Conservation (phyloP, 805 yeast species). For the Suhomyces sp. region DNA sequence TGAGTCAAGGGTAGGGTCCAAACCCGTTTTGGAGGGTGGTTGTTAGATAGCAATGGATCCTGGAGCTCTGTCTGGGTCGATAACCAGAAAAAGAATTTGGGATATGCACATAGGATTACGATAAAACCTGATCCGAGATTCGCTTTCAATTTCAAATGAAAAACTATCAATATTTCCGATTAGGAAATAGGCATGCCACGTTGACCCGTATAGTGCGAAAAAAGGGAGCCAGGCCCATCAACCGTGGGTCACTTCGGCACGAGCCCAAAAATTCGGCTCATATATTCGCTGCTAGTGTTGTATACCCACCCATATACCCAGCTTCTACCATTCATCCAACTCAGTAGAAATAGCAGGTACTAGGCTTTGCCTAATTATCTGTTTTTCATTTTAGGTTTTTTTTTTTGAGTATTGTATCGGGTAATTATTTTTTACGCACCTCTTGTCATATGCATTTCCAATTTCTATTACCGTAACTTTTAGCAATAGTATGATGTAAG, state of each 20-base stretch:
- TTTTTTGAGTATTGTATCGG: not conserved
- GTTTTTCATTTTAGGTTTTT: not conserved
- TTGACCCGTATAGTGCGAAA: not conserved
- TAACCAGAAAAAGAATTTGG: not conserved
- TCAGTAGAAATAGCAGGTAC: not conserved
- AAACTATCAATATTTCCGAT: not conserved
- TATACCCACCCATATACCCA: not conserved
- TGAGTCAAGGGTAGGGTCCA: not conserved
- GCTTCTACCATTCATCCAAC: not conserved
- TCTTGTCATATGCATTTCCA: not conserved
- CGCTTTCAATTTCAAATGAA: not conserved
- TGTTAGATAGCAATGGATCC: not conserved
- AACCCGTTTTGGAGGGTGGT: not conserved
- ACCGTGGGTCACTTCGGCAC: not conserved
- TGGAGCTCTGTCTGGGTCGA: not conserved
- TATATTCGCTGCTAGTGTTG: too few relatives aligned
- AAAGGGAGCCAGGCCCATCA: not conserved
- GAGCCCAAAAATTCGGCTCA: not conserved
- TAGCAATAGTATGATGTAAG: not conserved
- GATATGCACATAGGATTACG: not conserved
- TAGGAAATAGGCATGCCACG: not conserved
- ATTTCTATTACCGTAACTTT: not conserved
- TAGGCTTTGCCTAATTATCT: not conserved
- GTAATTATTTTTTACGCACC: constrained; percentile 1
- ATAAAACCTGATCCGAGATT: not conserved